Evolutionary conservation across 1,284 basidiomycete species (phyloP), one percentile per base, ranked within the genome.

Genomic region (Apiotrichum porosum): DNA sequence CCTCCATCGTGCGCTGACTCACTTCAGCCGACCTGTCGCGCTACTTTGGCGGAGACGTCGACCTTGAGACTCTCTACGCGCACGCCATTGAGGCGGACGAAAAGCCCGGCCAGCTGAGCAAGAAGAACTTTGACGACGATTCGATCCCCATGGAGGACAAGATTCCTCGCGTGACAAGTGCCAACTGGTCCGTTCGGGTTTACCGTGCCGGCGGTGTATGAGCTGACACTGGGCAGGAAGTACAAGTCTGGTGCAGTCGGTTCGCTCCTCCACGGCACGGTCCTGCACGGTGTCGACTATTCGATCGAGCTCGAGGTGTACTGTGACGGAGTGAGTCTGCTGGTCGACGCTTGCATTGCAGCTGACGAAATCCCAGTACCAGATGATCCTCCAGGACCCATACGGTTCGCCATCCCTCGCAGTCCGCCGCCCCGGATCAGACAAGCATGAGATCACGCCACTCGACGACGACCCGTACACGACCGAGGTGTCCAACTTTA

Each of bases 21-120:
- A 22, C 12, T 10, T 19, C 35, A 36, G 37, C 44, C 51, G 72
- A 71, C 55, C 52, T 75, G 19, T 61, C 61, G 14, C 54, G 72
- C 22, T 79, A 78, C 71, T 77, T 79, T 62, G 78, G 77, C 23
- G 78, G 78, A n/a, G 77, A 78, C 48, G 74, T 78, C 38, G 70
- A 77, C 45, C 62, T 77, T n/a, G 62, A 63, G 35, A 70, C 75
- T 4, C 72, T 79, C 32, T 64, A 69, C 28, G 65, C 66, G 14
- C 54, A 62, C 44, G 60, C 65, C 14, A 43, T 70, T 8, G 68
- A 70, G 41, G 64, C 63, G 6, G 53, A 72, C 55, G 75, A 76
- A 45, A 67, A 68, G 42, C 74, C 77, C 1, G 78, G 77, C 26
- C 47, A 71, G 30, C 68, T 79, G 9, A 61, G 63, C 50, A 72